Evolutionary conservation across 441 rosid species (phyloP).

Genomic region (Pelargonium myrrhifolium): DNA sequence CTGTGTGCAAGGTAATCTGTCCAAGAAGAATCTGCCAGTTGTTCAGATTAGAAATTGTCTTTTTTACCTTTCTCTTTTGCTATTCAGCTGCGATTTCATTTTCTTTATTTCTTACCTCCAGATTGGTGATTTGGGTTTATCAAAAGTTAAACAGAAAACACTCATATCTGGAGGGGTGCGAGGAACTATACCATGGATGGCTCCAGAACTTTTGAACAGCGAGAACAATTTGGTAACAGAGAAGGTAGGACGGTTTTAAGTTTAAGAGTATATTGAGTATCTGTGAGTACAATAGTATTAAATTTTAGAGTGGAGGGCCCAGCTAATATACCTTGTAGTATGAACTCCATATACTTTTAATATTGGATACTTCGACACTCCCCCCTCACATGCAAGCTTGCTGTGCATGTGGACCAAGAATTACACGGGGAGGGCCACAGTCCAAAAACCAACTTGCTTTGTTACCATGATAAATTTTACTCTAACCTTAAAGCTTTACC

Average conservation of each 20-base stretch:
- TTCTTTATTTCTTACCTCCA: constrained; percentile 7
- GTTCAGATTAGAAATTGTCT: neutral
- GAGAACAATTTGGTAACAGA: constrained; percentile 32
- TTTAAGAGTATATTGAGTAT: neutral
- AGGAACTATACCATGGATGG: constrained; percentile 50
- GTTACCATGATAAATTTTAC: too few relatives aligned
- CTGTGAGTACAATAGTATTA: neutral
- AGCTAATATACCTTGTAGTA: neutral
- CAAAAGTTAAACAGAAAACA: constrained; percentile 34
- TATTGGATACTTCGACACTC: neutral
- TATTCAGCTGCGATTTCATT: constrained; percentile 4
- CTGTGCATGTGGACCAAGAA: too few relatives aligned
- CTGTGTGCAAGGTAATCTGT: constrained; percentile 36
- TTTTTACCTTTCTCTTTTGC: neutral
- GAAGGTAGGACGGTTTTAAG: constrained; percentile 24
- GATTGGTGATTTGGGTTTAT: constrained; percentile 48
- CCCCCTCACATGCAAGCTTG: too few relatives aligned
- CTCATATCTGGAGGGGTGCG: constrained; percentile 40
- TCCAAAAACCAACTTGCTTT: too few relatives aligned
- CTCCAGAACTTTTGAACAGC: constrained; percentile 34
- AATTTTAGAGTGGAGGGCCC: neutral
- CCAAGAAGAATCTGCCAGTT: neutral
- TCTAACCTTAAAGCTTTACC: too few relatives aligned
- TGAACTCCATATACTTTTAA: too few relatives aligned
- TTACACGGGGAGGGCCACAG: too few relatives aligned